These are phyloP conservation scores for Penicillium sp. DNA, from an alignment of 2,329 filamentous ascomycete genomes.

Conservation along the genomic window DNA sequence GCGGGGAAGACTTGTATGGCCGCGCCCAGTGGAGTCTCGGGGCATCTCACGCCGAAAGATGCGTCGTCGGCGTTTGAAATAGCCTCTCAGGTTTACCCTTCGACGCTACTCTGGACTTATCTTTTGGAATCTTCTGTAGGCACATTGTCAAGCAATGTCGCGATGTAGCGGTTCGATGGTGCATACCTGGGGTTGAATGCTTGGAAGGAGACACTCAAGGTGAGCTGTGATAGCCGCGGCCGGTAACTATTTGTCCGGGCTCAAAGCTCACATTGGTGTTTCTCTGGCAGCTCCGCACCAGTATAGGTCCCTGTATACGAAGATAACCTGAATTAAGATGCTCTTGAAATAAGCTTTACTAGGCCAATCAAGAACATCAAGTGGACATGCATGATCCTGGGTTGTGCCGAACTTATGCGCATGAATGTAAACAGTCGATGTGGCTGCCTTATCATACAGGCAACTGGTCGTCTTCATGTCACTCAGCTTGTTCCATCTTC, in stretches of 20 bases:
- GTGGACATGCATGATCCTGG: not conserved
- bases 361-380: not conserved
- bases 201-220: too few species aligned
- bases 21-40: not conserved
- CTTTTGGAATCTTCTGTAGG: not conserved
- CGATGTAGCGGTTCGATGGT: too few species aligned
- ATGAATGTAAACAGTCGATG: not conserved
- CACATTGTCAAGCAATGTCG: not conserved
- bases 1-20: not conserved
- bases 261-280: too few species aligned
- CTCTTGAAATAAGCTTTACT: not conserved
- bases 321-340: too few species aligned
- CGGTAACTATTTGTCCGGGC: too few species aligned
- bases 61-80: not conserved
- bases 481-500: not conserved
- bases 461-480: not conserved
- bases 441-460: not conserved
- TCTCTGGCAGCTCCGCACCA: too few species aligned
- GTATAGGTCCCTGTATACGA: not conserved
- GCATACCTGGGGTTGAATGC: too few species aligned
- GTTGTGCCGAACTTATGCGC: not conserved
- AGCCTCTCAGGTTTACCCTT: not conserved
- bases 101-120: not conserved
- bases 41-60: not conserved
- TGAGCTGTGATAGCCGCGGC: too few species aligned